Conservation (phyloP, 805 yeast species). For the Ogataea polymorpha region DNA sequence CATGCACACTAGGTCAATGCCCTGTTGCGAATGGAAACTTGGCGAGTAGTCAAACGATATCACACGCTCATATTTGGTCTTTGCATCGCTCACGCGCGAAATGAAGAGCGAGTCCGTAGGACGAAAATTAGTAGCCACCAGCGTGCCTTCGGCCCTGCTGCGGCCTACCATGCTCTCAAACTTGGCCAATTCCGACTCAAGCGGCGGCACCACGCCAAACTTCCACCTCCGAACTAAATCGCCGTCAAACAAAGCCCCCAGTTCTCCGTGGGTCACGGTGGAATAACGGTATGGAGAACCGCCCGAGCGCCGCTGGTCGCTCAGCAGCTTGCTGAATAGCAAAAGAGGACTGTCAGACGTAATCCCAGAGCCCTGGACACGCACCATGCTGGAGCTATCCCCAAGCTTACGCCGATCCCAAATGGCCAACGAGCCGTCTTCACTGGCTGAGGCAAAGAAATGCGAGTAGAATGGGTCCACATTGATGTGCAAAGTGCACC, state of each 20-base stretch:
- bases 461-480: slow-evolving; percentile 66
- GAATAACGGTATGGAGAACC: slow-evolving; percentile 71
- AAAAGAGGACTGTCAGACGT: slow-evolving; percentile 53
- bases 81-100: slow-evolving; percentile 68
- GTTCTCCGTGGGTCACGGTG: slow-evolving; percentile 61
- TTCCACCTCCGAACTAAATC: slow-evolving; percentile 78
- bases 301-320: slow-evolving; percentile 55
- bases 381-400: slow-evolving; percentile 15
- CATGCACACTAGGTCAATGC: slow-evolving; percentile 76
- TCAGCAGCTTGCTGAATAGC: slow-evolving; percentile 57
- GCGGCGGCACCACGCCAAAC: slow-evolving; percentile 53
- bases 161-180: slow-evolving; percentile 20
- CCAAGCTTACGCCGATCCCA: slow-evolving; percentile 73
- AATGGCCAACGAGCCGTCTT: slow-evolving; percentile 78
- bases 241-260: slow-evolving; percentile 77
- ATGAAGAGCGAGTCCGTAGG: slow-evolving; percentile 64
- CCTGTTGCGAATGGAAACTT: slow-evolving; percentile 43
- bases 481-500: slow-evolving; percentile 63
- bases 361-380: slow-evolving; percentile 14
- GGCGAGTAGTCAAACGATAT: slow-evolving; percentile 83
- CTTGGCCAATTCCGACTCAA: slow-evolving; percentile 22
- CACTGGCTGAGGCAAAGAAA: slow-evolving; percentile 72
- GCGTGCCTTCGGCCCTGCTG: slow-evolving; percentile 18
- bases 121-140: slow-evolving; percentile 7
- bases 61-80: slow-evolving; percentile 76